Conservation (phyloP, 2,329 filamentous ascomycete genomes). For the Aspergillus glaucus region DNA sequence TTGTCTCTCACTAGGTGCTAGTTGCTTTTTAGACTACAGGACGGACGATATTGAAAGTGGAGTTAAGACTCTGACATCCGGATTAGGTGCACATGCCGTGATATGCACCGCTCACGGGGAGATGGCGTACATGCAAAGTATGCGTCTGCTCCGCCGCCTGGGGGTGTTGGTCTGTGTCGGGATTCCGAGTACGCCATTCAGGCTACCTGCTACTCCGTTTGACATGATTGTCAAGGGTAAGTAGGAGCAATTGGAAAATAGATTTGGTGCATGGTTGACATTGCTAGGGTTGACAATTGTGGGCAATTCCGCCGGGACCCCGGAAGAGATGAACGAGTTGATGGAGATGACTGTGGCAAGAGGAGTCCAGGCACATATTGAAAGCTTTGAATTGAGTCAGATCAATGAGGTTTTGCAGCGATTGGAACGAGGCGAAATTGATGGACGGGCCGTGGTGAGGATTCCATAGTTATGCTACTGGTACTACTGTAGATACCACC, state of each 20-base stretch:
- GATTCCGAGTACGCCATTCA: conserved; percentile 38
- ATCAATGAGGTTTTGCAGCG: conserved; percentile 30
- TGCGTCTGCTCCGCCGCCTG: conserved; percentile 39
- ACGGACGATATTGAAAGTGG: conserved; percentile 33
- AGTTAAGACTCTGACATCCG: conserved; percentile 35
- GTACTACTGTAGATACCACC: too few species aligned
- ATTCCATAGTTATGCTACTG: conserved; percentile 21
- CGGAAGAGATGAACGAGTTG: conserved; percentile 42
- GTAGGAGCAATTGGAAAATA: not conserved
- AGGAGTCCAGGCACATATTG: conserved; percentile 33
- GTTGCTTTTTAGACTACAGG: conserved; percentile 29
- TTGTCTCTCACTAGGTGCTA: conserved; percentile 28
- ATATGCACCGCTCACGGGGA: conserved; percentile 44
- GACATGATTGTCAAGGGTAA: conserved; percentile 43
- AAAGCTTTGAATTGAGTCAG: conserved; percentile 30
- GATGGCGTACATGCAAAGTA: conserved; percentile 39
- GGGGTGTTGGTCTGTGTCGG: conserved; percentile 45
- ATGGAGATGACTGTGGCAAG: conserved; percentile 38
- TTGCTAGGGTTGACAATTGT: conserved; percentile 37
- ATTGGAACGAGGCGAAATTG: conserved; percentile 31
- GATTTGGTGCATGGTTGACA: not conserved
- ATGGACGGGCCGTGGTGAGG: conserved; percentile 31
- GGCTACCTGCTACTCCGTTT: conserved; percentile 42
- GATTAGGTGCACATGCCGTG: conserved; percentile 41
- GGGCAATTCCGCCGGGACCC: conserved; percentile 42